phyloP scores from a whole-genome alignment of 768 basidiomycete genomes.

The Lactifluus pinguis region DNA sequence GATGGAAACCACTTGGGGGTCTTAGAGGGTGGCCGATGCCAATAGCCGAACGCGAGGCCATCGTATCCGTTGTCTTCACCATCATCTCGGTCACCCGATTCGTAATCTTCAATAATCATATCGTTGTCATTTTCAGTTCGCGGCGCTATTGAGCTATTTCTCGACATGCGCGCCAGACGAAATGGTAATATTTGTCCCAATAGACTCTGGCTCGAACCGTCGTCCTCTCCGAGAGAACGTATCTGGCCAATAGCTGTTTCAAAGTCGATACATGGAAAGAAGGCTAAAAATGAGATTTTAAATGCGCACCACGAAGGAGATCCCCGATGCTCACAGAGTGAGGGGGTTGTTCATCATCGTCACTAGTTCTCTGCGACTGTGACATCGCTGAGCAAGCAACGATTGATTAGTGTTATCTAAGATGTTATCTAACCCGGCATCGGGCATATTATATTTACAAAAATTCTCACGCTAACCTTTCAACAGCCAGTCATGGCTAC shows the following conservation, averaged over 20 bases:
- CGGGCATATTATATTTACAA: conserved; percentile 18
- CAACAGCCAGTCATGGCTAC: conserved; percentile 16
- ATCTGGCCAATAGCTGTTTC: conserved; percentile 2
- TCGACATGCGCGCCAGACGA: conserved; percentile 1
- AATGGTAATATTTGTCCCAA: conserved; percentile 4
- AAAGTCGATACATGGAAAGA: neutral
- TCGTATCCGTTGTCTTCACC: conserved; percentile 30
- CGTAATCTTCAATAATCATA: neutral
- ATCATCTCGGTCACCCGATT: conserved; percentile 28
- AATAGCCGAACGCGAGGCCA: conserved; percentile 18
- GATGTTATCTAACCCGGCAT: neutral
- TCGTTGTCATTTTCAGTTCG: neutral
- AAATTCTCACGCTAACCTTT: conserved; percentile 11
- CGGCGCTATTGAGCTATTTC: neutral
- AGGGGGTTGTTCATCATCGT: neutral
- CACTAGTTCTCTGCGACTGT: neutral
- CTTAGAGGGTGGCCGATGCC: conserved; percentile 15
- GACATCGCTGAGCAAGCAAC: neutral
- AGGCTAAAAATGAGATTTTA: neutral
- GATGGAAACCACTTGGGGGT: conserved; percentile 30
- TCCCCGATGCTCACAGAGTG: conserved; percentile 1
- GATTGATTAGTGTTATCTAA: neutral
- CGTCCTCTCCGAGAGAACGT: neutral
- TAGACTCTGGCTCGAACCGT: neutral
- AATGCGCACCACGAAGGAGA: conserved; percentile 4